Evolutionary conservation across 2,329 filamentous ascomycete species (phyloP), one percentile per base, ranked within the genome.

Genomic region (Fusarium denticulatum): DNA sequence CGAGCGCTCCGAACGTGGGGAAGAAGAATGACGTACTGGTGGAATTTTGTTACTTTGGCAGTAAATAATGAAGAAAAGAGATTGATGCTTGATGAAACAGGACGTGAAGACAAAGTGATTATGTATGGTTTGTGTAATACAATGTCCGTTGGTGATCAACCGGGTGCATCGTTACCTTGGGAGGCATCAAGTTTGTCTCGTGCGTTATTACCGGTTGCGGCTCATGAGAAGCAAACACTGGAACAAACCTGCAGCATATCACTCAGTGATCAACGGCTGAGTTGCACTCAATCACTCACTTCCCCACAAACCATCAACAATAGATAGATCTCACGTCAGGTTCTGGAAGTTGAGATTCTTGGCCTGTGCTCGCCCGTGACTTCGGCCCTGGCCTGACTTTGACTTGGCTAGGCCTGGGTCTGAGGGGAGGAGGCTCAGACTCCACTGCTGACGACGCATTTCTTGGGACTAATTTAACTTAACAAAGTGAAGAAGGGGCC

Each of bases 391-490:
- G 49, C 32, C 16, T 52, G 30, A 50, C 47, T 49, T 49, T 49
- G 28, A 49, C 46, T 30, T n/a, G 28, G 22, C 45, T 46, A 9
- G 26, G 13, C 26, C 15, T 28, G 20, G 26, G 24, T 8, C 45
- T 47, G 20, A 26, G 43, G 45, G 45, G 39, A 40, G 39, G 55
- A 42, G 39, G 55, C 40, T 58, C n/a, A 50, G 47, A 52, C 62
- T 74, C 71, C 71, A 74, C 71, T 59, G 71, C 71, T 74, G 71
- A 73, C 71, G 71, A 73, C 71, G 67, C 64, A 66, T 68, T 60
- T 53, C 59, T 64, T 62, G 66, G 66, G 62, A 36, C 42, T 46
- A 73, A 73, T 73, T 67, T 73, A 71, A 45, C 30, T 50, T 32
- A 11, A 53, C 18, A 39, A 63, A 22, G n/a, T 47, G 16, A 36